Conservation (phyloP, 257 asterid species). For the Solanum etuberosum region DNA sequence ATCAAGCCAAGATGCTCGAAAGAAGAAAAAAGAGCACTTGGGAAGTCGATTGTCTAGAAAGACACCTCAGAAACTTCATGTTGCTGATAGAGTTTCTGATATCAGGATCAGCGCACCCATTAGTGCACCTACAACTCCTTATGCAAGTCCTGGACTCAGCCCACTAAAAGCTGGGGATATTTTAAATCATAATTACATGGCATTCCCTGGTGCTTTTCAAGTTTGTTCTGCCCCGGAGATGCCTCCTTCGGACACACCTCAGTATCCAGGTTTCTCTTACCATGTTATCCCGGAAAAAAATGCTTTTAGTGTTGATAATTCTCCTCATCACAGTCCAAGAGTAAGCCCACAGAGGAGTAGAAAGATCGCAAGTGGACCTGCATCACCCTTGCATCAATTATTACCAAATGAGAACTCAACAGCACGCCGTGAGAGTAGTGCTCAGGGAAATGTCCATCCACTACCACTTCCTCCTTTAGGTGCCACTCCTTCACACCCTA, state of each 20-base stretch:
- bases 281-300: slow-evolving; percentile 23
- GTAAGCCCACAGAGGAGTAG: background rate
- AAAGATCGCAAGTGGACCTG: slow-evolving; percentile 14
- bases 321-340: slow-evolving; percentile 56
- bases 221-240: slow-evolving; percentile 69
- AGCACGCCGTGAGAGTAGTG: slow-evolving; percentile 27
- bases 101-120: slow-evolving; percentile 14
- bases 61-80: slow-evolving; percentile 14
- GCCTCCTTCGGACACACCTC: slow-evolving; percentile 26
- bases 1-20: slow-evolving; percentile 22
- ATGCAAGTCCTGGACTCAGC: slow-evolving; percentile 37
- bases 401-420: slow-evolving; percentile 3
- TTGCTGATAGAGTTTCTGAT: slow-evolving; percentile 9
- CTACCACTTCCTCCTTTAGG: slow-evolving; percentile 81
- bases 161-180: slow-evolving; percentile 29
- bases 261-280: slow-evolving; percentile 15
- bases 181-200: slow-evolving; percentile 11
- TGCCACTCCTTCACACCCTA: slow-evolving; percentile 20
- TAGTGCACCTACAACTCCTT: slow-evolving; percentile 70
- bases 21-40: slow-evolving; percentile 15
- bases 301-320: slow-evolving; percentile 25
- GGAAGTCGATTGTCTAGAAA: slow-evolving; percentile 19
- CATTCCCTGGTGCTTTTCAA: slow-evolving; percentile 45
- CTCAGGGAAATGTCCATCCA: slow-evolving; percentile 54
- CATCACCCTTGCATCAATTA: slow-evolving; percentile 23